Evolutionary conservation across 805 yeast species (phyloP), one percentile per base, ranked within the genome.

Genomic region (Lachancea fermentati): DNA sequence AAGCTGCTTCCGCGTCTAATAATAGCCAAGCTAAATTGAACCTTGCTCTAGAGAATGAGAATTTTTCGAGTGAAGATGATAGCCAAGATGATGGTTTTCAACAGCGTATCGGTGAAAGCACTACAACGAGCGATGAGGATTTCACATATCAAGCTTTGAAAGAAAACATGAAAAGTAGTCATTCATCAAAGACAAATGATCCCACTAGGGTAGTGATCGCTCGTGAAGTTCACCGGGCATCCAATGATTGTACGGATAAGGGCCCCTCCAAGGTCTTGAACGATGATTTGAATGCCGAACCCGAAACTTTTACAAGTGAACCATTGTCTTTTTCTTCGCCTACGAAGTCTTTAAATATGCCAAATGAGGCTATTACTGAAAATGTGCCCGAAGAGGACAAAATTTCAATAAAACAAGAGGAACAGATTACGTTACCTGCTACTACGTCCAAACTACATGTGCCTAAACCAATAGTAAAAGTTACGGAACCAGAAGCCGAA

Each of bases 131-230:
- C 16, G 58, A 51, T 30, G 57, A 50, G 7, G 49, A 48, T 13
- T 45, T 47, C 11, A 47, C 54, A 2, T 55, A 51, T 28, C 39
- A 49, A 18, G 52, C 54, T 3, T 37, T 55, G 39, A 53, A 46
- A 35, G 43, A 55, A 36, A 36, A 15, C 14, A 34, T 43, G 43
- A 37, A 29, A 34, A 32, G 32, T n/a, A 43, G 36, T 5, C 43
- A 33, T 16, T 14, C 12, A 13, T 34, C n/a, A 24, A 25, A 19
- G 37, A 34, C 19, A 16, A 32, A 24, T 19, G 26, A 29, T 7
- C 4, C 19, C 15, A 6, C 7, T 19, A 18, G 18, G 8, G 24
- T 5, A 15, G 35, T 14, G 18, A 22, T 7, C 11, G 26, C 11
- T 7, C 7, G 26, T 7, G 26, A 22, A n/a, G n/a, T n/a, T n/a